These are phyloP conservation scores for Rhodamnia rubescens DNA, from an alignment of 345 rosid genomes.

Conservation along the genomic window DNA sequence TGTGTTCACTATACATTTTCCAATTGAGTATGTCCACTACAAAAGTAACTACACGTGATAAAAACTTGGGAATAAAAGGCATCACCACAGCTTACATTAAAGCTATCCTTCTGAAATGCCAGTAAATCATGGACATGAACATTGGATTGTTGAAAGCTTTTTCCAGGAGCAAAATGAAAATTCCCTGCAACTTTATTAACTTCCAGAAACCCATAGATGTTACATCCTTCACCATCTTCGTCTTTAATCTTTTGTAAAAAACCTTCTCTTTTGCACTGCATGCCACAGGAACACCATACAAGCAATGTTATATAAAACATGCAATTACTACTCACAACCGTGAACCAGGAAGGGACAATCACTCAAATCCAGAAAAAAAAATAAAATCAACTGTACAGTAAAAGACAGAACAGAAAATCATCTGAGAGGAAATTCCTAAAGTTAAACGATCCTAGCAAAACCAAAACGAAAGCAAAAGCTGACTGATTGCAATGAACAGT, in stretches of 20 bases:
- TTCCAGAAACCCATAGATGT: slow-evolving; percentile 82
- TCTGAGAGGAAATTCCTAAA: neutral
- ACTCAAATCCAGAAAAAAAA: neutral
- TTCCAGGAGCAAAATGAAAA: slow-evolving; percentile 97
- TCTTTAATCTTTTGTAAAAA: slow-evolving; percentile 79
- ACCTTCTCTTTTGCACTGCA: slow-evolving; percentile 93
- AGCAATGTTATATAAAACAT: neutral
- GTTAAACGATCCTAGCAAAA: neutral
- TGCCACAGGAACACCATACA: neutral
- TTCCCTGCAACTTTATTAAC: slow-evolving; percentile 95
- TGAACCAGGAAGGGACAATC: neutral
- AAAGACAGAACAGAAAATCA: neutral
- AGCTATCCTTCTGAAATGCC: slow-evolving; percentile 75
- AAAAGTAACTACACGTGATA: neutral
- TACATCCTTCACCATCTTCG: slow-evolving; percentile 97
- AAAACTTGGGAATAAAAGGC: neutral
- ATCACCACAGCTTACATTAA: slow-evolving; percentile 46
- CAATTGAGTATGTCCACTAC: neutral
- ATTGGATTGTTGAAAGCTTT: slow-evolving; percentile 89
- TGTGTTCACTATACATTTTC: neutral
- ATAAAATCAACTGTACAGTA: neutral
- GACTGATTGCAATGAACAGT: neutral
- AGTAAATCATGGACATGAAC: slow-evolving; percentile 83
- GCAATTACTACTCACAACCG: neutral
- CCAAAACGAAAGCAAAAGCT: neutral